These are phyloP conservation scores for Magnaporthiopsis rhizophila DNA, from an alignment of 2,329 filamentous ascomycete species.

Conservation along the genomic window DNA sequence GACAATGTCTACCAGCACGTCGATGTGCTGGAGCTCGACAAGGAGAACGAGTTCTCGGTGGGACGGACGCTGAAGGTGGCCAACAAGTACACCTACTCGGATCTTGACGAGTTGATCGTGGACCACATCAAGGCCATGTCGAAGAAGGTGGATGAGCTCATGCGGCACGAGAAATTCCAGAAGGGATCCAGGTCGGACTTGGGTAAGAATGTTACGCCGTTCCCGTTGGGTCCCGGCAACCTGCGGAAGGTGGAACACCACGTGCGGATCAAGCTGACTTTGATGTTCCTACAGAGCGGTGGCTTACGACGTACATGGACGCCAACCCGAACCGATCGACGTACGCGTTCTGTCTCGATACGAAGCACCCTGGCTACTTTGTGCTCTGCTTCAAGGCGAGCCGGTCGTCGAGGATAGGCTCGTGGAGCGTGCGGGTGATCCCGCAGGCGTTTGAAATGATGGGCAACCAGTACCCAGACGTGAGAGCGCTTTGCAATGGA, in stretches of 20 bases:
- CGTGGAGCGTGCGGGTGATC: conserved; percentile 82
- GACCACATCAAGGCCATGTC: conserved; percentile 97
- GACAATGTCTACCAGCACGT: conserved; percentile 97
- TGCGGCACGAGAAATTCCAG: conserved; percentile 90
- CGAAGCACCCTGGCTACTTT: conserved; percentile 90
- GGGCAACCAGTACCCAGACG: conserved; percentile 84
- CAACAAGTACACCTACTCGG: conserved; percentile 84
- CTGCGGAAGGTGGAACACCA: background rate
- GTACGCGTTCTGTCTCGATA: conserved; percentile 93
- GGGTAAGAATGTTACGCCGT: conserved; percentile 52
- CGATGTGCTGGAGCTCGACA: conserved; percentile 92
- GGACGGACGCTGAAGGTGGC: conserved; percentile 79
- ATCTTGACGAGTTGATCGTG: conserved; percentile 95
- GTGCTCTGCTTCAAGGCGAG: conserved; percentile 94
- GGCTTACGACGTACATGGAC: conserved; percentile 91
- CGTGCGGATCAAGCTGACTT: conserved; percentile 14
- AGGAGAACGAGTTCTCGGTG: conserved; percentile 93
- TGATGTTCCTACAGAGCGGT: conserved; percentile 60
- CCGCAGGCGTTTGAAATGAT: conserved; percentile 90
- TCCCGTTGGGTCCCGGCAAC: background rate
- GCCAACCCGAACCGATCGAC: conserved; percentile 90
- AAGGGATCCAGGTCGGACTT: conserved; percentile 70
- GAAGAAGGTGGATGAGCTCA: conserved; percentile 94
- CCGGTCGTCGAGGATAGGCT: conserved; percentile 60
- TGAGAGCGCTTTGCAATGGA: conserved; percentile 90